These are phyloP conservation scores for Mucor racemosus DNA, from an alignment of 371 early-diverging fungal species.

Conservation along the genomic window DNA sequence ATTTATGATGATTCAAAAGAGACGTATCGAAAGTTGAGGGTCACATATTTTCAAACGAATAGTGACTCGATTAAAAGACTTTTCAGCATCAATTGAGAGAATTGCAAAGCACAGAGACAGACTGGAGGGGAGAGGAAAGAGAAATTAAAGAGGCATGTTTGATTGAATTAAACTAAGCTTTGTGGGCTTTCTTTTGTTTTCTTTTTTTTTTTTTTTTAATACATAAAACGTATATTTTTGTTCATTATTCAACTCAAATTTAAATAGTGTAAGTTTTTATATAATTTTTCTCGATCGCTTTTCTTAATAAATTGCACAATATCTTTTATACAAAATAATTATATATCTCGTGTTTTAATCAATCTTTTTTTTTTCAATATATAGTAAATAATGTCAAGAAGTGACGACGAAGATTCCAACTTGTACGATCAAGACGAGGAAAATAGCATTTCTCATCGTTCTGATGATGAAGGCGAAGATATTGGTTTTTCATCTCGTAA, in stretches of 20 bases:
- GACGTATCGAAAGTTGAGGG: too few species aligned
- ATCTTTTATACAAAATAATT: too few species aligned
- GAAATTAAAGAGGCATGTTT: background rate
- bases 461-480: constrained; percentile 50
- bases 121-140: too few species aligned
- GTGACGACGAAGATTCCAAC: constrained; percentile 29
- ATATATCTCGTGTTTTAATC: constrained; percentile 4
- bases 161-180: background rate
- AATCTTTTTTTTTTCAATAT: background rate
- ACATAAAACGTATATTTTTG: background rate
- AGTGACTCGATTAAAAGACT: too few species aligned
- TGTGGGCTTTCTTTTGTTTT: background rate
- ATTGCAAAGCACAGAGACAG: too few species aligned
- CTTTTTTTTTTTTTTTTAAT: background rate
- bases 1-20: too few species aligned
- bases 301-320: too few species aligned
- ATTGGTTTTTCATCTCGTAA: constrained; percentile 44
- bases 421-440: constrained; percentile 28
- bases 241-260: background rate
- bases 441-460: constrained; percentile 12
- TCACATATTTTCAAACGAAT: too few species aligned
- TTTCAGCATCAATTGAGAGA: too few species aligned
- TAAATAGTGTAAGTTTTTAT: background rate
- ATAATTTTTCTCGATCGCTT: background rate
- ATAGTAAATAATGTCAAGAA: constrained; percentile 23